Evolutionary conservation across 2,329 filamentous ascomycete genomes (phyloP).

Genomic region (Scedosporium minutisporum): DNA sequence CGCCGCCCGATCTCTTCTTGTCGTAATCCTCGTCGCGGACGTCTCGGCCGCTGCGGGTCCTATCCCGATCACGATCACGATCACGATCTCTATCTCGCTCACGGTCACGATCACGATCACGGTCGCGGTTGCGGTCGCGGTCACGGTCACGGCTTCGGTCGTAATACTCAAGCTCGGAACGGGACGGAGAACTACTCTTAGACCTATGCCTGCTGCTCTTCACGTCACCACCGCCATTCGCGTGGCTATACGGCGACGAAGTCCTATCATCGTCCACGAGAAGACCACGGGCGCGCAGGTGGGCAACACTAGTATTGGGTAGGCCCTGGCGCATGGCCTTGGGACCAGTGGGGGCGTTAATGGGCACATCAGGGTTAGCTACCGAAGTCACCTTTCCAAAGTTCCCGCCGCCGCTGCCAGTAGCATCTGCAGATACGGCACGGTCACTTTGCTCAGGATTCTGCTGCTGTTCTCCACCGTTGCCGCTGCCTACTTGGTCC

Average conservation of each 20-base stretch:
- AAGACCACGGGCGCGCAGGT: conserved; percentile 33
- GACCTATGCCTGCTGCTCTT: conserved; percentile 17
- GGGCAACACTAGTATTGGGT: conserved; percentile 64
- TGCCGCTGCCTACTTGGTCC: conserved; percentile 11
- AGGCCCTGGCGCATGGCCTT: conserved; percentile 89
- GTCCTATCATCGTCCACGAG: conserved; percentile 31
- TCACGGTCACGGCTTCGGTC: background rate
- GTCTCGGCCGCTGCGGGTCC: conserved; percentile 4
- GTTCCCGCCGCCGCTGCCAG: background rate
- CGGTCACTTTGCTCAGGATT: conserved; percentile 20
- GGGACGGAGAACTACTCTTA: conserved; percentile 37
- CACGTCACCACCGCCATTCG: background rate
- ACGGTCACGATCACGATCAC: conserved; percentile 16
- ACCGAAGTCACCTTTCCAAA: conserved; percentile 1
- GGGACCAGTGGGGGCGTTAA: conserved; percentile 81
- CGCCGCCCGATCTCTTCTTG: background rate
- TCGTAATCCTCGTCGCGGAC: conserved; percentile 3
- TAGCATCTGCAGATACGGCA: conserved; percentile 17
- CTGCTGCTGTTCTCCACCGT: conserved; percentile 12
- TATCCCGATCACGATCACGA: conserved; percentile 3
- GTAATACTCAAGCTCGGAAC: conserved; percentile 7
- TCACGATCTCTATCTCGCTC: conserved; percentile 15
- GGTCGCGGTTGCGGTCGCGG: conserved; percentile 12
- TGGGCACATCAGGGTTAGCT: conserved; percentile 31
- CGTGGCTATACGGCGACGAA: conserved; percentile 13